These are phyloP conservation scores for Penicillium canariense DNA, from an alignment of 495 filamentous ascomycete species.

Conservation along the genomic window DNA sequence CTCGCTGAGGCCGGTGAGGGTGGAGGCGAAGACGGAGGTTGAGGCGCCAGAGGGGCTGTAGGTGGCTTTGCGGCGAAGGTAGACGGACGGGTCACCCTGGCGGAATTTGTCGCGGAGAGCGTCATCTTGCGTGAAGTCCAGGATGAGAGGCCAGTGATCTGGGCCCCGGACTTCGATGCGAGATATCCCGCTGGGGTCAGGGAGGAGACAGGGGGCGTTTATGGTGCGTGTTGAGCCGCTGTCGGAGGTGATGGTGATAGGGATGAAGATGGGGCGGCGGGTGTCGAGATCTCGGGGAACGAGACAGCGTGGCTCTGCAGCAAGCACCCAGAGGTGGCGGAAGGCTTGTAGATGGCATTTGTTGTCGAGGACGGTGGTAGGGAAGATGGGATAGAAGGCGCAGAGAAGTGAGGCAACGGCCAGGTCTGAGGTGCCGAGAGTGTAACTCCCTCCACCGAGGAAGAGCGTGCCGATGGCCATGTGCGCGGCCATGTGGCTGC, in stretches of 20 bases:
- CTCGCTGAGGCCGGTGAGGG: conserved; percentile 52
- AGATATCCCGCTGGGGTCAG: conserved; percentile 67
- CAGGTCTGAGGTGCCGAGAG: conserved; percentile 84
- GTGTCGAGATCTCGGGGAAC: conserved; percentile 82
- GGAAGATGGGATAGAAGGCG: conserved; percentile 92
- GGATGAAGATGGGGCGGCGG: conserved; percentile 69
- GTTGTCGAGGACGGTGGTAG: conserved; percentile 84
- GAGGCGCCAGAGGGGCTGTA: conserved; percentile 59
- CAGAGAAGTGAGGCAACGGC: conserved; percentile 84
- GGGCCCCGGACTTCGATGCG: conserved; percentile 64
- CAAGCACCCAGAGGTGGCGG: conserved; percentile 95
- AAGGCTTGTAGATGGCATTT: conserved; percentile 94
- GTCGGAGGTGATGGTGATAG: conserved; percentile 58
- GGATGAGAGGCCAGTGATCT: conserved; percentile 80
- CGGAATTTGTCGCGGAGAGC: conserved; percentile 66
- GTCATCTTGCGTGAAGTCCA: conserved; percentile 71
- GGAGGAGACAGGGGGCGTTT: conserved; percentile 77
- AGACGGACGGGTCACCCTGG: conserved; percentile 67
- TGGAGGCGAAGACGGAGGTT: conserved; percentile 66
- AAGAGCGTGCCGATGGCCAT: conserved; percentile 90
- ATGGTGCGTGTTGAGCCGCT: conserved; percentile 42
- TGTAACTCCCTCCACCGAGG: conserved; percentile 85
- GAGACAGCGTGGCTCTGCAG: conserved; percentile 84
- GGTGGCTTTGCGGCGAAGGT: conserved; percentile 73
- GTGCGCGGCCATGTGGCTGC: conserved; percentile 89